These are phyloP conservation scores for Trifolium pratense DNA, from an alignment of 306 rosid genomes.

Conservation along the genomic window DNA sequence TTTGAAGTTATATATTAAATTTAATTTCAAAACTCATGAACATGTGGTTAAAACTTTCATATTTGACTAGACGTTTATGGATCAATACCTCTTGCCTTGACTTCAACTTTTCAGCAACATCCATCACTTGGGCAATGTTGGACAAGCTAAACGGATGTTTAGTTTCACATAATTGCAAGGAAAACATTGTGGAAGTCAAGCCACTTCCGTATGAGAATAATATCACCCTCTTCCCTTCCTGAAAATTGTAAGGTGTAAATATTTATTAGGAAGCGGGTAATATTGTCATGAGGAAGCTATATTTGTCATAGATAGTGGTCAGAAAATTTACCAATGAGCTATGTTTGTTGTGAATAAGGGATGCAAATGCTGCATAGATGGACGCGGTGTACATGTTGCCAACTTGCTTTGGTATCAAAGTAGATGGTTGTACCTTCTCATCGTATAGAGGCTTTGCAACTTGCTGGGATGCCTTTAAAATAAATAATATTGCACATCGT, in stretches of 20 bases:
- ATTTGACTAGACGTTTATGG: constrained; percentile 15
- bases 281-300: constrained; percentile 10
- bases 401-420: constrained; percentile 91
- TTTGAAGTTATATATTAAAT: neutral
- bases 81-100: constrained; percentile 88
- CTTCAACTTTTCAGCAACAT: constrained; percentile 80
- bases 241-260: constrained; percentile 45
- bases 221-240: constrained; percentile 78
- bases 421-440: constrained; percentile 87
- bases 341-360: constrained; percentile 82
- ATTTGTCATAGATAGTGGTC: constrained; percentile 16
- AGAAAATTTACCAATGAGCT: constrained; percentile 68
- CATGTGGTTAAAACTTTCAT: constrained; percentile 5
- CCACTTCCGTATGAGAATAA: constrained; percentile 98
- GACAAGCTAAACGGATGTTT: constrained; percentile 84
- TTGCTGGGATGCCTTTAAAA: constrained; percentile 81
- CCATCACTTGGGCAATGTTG: constrained; percentile 76
- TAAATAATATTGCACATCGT: constrained; percentile 31
- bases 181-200: constrained; percentile 86
- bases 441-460: constrained; percentile 83
- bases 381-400: constrained; percentile 99
- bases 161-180: constrained; percentile 61
- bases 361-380: constrained; percentile 91
- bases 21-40: constrained; percentile 4
- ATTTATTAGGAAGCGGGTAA: constrained; percentile 38